Evolutionary conservation across 352 stramenopile species (phyloP), one percentile per base, ranked within the genome.

Genomic region (Phytophthora europaea): DNA sequence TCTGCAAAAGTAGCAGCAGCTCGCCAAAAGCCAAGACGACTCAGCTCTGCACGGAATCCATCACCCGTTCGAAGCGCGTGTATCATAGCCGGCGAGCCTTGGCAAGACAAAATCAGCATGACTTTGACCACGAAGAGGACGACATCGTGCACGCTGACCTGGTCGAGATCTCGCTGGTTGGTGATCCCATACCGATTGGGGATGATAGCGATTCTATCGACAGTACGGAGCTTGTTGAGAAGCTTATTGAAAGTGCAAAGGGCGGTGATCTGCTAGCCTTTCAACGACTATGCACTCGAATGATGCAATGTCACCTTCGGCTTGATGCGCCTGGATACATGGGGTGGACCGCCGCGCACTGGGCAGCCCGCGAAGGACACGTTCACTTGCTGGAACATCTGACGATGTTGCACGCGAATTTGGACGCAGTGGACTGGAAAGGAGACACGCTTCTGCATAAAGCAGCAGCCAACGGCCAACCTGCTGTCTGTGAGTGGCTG

Each of bases 401-500:
- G 4, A 70, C 70, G 5, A 63, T 72, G 8, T 55, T 75, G 16
- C 74, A 84, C 47, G 82, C 85, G 51, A 92, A 92, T 50, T 78
- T 94, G 60, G 86, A 93, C 38, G 65, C 81, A 13, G 70, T 90
- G 2, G 87, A 94, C 64, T 76, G 76, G 10, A 87, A 93, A 43
- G 88, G 88, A 20, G 88, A 93, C 59, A 91, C 78, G 22, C 70
- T 93, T 22, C 63, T 94, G 54, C 88, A 93, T 73, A 94, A 94
- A 56, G 88, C 88, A 1, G 88, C 88, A 0, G 84, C 86, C n/a
- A 94, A 93, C 59, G 82, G 84, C 1, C 85, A 94, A 72, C 84
- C 81, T 40, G 73, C 77, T 23, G 72, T 68, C 16, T 94, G 88
- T 53, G 78, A 87, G 61, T 94, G 88, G 88, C 70, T 94, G 2